Conservation (phyloP, 805 yeast species). For the Teunomyces pallodes region DNA sequence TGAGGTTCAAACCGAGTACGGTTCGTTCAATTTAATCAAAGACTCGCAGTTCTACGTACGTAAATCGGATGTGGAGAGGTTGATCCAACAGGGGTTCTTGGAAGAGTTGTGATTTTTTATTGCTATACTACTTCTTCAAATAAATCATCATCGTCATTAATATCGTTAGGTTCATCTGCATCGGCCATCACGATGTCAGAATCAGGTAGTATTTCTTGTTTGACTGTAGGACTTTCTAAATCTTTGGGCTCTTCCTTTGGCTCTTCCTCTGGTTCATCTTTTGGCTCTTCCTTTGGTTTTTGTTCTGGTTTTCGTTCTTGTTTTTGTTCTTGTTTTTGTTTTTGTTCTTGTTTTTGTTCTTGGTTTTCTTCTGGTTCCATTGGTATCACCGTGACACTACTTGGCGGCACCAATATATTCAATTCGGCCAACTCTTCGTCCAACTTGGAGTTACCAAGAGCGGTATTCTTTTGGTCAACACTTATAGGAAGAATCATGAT, state of each 20-base stretch:
- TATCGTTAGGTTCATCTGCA: slow-evolving; percentile 4
- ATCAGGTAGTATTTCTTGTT: neutral
- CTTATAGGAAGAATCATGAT: slow-evolving; percentile 63
- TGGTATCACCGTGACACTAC: slow-evolving; percentile 7
- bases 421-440: slow-evolving; percentile 39
- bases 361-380: slow-evolving; percentile 3
- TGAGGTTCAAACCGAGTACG: slow-evolving; percentile 95
- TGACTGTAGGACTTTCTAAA: neutral
- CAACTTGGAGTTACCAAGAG: slow-evolving; percentile 59
- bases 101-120: slow-evolving; percentile 53
- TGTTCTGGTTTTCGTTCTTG: neutral
- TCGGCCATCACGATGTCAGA: neutral
- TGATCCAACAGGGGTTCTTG: slow-evolving; percentile 90
- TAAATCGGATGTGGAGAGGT: slow-evolving; percentile 88
- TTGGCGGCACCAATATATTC: slow-evolving; percentile 9
- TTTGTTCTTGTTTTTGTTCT: neutral
- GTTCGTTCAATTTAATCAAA: slow-evolving; percentile 88
- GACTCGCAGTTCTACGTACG: slow-evolving; percentile 94
- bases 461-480: slow-evolving; percentile 68
- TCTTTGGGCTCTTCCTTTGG: neutral
- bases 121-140: slow-evolving; percentile 11
- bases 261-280: neutral
- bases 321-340: slow-evolving; percentile 4
- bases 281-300: neutral
- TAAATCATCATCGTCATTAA: slow-evolving; percentile 18